Percentiles rank a stretch among this genome's conserved stretches.
These are phyloP conservation scores for Cordyceps fumosorosea DNA, from an alignment of 2,329 filamentous ascomycete species.

Conservation along the genomic window DNA sequence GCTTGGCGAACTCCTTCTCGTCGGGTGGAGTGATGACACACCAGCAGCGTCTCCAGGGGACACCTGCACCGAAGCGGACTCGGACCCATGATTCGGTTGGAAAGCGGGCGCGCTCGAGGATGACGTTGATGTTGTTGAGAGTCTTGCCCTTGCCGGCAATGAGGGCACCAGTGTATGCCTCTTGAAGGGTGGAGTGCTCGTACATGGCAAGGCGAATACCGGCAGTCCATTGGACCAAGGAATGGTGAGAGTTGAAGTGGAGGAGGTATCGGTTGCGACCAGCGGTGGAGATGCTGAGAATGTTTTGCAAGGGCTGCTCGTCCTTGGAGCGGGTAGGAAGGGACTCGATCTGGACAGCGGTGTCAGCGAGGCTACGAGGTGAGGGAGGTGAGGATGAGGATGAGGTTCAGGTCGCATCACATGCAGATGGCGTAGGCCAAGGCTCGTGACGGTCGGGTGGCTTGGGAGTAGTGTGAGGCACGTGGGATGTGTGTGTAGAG, in stretches of 20 bases:
- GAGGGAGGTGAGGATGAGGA: neutral
- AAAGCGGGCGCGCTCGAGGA: conserved; percentile 74
- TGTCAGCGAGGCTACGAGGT: neutral
- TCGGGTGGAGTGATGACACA: conserved; percentile 89
- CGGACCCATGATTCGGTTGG: conserved; percentile 89
- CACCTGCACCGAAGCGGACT: conserved; percentile 90
- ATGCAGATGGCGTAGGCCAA: neutral
- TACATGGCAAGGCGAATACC: conserved; percentile 91
- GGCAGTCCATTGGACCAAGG: conserved; percentile 91
- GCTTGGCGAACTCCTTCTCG: conserved; percentile 82
- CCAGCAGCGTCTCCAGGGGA: conserved; percentile 95
- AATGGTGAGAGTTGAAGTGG: conserved; percentile 93
- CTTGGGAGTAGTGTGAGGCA: neutral
- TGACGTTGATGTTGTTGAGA: conserved; percentile 82
- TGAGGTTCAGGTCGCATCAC: neutral
- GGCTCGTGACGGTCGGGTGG: neutral
- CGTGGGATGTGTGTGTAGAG: neutral
- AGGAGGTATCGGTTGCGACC: conserved; percentile 92
- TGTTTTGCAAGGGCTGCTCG: conserved; percentile 82
- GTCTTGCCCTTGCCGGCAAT: conserved; percentile 89
- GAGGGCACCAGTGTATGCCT: conserved; percentile 91
- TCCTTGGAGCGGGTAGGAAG: conserved; percentile 73
- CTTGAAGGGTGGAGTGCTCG: conserved; percentile 86
- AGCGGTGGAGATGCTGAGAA: conserved; percentile 90
- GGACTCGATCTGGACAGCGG: conserved; percentile 63